Evolutionary conservation across 345 rosid genomes (phyloP), one percentile per base, ranked within the genome.

Genomic region (Euphorbia tirucalli): DNA sequence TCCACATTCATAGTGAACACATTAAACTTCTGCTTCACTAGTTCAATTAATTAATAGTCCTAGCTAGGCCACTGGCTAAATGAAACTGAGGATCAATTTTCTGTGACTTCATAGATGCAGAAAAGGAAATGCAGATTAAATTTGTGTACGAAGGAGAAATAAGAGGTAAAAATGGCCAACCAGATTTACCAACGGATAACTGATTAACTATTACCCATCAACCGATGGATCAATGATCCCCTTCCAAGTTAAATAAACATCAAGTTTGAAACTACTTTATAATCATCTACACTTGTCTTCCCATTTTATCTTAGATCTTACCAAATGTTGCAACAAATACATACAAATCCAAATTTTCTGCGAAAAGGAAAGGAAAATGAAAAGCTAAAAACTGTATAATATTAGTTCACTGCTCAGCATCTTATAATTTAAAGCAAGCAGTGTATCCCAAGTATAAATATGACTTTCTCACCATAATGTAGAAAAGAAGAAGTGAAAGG

Each of bases 401-500:
- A 61, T 7, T 61, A 35, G 65, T 35, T 61, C 18, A 63, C 30
- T 21, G 41, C 18, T 11, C 28, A 37, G 19, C 16, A 63, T 16
- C n/a, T 22, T 6, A 28, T 27, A 30, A 44, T 60, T 30, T 8
- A 31, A 61, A 39, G 30, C 35, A 49, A 39, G 44, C 35, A 49
- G 49, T 24, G 18, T 10, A 6, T 37, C 5, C 15, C 18, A 58
- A 27, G 31, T n/a, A n/a, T n/a, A 19, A 52, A 13, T 7, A 52
- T 39, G 35, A 61, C 48, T 49, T n/a, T 16, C 85, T 80, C 69
- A 84, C 90, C 87, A 79, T 77, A 30, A 81, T 74, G 73, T 84
- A 86, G 77, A 84, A 86, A 62, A 70, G 67, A 46, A 84, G 60
- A 58, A 86, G 82, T 24, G 87, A 77, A 32, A 82, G 55, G 39